Base-by-base conservation (phyloP, 1,284 basidiomycete species). In the Porodaedalea pini region DNA sequence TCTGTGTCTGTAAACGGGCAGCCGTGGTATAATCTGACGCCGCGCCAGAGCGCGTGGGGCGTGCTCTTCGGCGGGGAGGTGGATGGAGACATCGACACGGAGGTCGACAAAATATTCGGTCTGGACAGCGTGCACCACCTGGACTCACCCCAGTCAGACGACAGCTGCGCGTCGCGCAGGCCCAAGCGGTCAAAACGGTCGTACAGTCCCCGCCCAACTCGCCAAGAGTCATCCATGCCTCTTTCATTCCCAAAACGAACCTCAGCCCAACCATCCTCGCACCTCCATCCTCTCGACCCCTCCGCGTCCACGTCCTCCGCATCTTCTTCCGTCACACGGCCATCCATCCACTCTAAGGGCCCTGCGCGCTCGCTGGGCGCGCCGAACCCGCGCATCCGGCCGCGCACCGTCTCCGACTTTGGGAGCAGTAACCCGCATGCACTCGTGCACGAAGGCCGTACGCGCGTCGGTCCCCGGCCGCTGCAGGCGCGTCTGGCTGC, bases 181-280 rank as follows among this genome's bases (percentile, higher is more conserved):
- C 37, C 58, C 4, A 60, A 60, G 49, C 58, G 58, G 8, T 60
- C 58, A 15, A 56, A 56, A 17, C 53, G 25, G 32, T 60, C 54
- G 3, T 43, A 50, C 31, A 50, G 52, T 23, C 52, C 47, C 31
- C 56, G 29, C 19, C 15, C 49, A 21, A 19, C 49, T 23, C 13
- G 17, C 19, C 29, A 17, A 15, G 32, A 19, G 43, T 31, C 27
- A 31, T 47, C 36, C 29, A 44, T 29, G 13, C 6, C n/a, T 34
- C 37, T 19, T 41, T 23, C 51, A 11, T 40, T 23, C 39, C 51
- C 43, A 29, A 31, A 44, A 40, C 40, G 36, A 19, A 25, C 50
- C 3, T 45, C 29, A 31, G 48, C 43, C 5, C 39, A 39, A 15
- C 47, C 45, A 23, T 52, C 52, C n/a, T 32, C 47, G n/a, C 45